phyloP scores from a whole-genome alignment of 306 rosid species.

The Lathyrus sativus region DNA sequence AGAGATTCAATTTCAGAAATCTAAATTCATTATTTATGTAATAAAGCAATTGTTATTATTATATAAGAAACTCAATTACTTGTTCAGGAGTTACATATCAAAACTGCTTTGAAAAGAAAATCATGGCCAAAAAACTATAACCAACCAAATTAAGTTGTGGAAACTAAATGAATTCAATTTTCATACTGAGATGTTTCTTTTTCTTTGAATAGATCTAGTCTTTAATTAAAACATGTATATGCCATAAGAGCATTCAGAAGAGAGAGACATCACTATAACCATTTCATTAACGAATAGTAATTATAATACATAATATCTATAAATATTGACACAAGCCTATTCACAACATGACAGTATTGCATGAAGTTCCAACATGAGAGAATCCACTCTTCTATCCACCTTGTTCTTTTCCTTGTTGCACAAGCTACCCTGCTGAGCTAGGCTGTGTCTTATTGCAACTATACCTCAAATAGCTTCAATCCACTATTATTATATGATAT shows the following conservation, averaged over 20 bases:
- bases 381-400: background rate
- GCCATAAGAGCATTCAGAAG: background rate
- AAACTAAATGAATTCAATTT: background rate
- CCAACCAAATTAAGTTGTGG: background rate
- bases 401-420: conserved; percentile 13
- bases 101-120: background rate
- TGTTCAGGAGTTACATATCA: background rate
- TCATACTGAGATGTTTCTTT: background rate
- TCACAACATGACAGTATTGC: background rate
- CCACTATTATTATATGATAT: conserved; percentile 9
- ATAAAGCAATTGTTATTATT: no score
- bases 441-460: conserved; percentile 1
- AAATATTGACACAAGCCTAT: background rate
- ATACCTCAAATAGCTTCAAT: background rate
- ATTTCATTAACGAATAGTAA: background rate
- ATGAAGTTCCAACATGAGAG: background rate
- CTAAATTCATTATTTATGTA: background rate
- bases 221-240: background rate
- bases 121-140: background rate
- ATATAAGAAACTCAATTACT: conserved; percentile 45
- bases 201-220: background rate
- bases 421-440: conserved; percentile 14
- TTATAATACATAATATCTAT: background rate
- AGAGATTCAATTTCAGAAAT: background rate
- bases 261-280: background rate